Conservation (phyloP, 805 yeast genomes). For the Starmera quercuum region DNA sequence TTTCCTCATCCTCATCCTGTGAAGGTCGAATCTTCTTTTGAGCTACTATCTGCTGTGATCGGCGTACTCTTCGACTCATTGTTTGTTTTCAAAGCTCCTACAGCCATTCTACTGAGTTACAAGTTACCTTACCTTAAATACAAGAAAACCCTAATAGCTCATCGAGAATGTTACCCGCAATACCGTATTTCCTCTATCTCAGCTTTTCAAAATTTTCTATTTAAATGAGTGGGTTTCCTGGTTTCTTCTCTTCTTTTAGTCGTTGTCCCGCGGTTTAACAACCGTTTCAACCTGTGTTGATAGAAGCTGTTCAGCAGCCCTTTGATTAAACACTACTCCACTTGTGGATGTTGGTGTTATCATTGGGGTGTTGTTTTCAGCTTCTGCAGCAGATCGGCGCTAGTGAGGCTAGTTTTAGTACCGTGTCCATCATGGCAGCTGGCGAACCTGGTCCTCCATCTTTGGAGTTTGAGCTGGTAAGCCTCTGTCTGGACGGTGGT, state of each 20-base stretch:
- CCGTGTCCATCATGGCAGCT: slow-evolving; percentile 19
- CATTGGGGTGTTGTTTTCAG: slow-evolving; percentile 15
- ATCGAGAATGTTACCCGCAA: neutral
- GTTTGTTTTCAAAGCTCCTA: neutral
- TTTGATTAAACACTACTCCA: slow-evolving; percentile 15
- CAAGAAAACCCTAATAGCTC: neutral
- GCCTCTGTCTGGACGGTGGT: neutral
- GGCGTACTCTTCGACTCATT: neutral
- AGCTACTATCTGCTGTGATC: too few species aligned
- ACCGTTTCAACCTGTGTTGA: slow-evolving; percentile 45
- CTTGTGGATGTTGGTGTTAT: slow-evolving; percentile 19
- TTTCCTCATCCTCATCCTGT: slow-evolving; percentile 1
- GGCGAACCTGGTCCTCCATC: slow-evolving; percentile 8
- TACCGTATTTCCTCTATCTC: neutral
- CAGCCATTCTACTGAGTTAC: neutral
- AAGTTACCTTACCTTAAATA: neutral
- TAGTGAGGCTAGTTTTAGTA: slow-evolving; percentile 26
- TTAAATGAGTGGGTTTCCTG: slow-evolving; percentile 2
- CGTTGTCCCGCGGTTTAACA: neutral
- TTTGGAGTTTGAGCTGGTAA: slow-evolving; percentile 50
- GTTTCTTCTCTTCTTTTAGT: slow-evolving; percentile 1
- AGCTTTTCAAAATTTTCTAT: slow-evolving; percentile 1
- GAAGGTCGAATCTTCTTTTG: slow-evolving; percentile 1
- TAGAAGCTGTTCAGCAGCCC: slow-evolving; percentile 34
- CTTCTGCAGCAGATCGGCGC: slow-evolving; percentile 58